Evolutionary conservation across 139 green algal genomes (phyloP).

Genomic region (Closterium sp.): DNA sequence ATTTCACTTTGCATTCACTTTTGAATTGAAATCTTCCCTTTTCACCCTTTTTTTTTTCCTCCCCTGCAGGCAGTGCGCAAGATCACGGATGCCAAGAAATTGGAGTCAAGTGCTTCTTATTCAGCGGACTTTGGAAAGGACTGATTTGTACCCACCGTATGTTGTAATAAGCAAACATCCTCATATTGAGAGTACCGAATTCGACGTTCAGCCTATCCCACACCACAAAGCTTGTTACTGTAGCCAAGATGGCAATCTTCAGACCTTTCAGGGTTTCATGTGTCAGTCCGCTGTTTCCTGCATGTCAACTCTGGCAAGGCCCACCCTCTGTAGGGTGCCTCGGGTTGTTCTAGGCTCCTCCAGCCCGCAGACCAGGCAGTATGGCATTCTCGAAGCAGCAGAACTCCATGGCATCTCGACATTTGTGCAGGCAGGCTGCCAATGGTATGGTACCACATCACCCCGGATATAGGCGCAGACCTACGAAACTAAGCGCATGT

Average conservation of each 20-base stretch:
- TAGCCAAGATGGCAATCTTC: neutral
- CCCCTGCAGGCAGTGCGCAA: conserved; percentile 3
- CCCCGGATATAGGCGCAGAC: no score
- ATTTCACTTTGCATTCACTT: no score
- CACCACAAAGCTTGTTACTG: neutral
- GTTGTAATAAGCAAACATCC: no score
- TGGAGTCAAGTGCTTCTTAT: neutral
- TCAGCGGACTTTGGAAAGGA: neutral
- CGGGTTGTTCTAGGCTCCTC: neutral
- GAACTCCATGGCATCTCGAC: no score
- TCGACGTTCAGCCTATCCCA: no score
- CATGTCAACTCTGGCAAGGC: neutral
- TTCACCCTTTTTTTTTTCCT: no score
- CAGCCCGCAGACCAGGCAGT: neutral
- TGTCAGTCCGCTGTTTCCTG: conserved; percentile 8
- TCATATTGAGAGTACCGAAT: no score
- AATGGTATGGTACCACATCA: neutral
- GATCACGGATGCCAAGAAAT: neutral
- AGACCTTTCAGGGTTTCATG: no score
- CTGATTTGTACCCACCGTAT: neutral
- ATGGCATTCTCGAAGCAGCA: no score
- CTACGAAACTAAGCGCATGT: no score
- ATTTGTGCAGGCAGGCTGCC: no score
- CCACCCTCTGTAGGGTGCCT: neutral
- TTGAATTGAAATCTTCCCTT: no score